Base-by-base conservation (phyloP, 2,329 filamentous ascomycete genomes). In the Monilinia laxa region DNA sequence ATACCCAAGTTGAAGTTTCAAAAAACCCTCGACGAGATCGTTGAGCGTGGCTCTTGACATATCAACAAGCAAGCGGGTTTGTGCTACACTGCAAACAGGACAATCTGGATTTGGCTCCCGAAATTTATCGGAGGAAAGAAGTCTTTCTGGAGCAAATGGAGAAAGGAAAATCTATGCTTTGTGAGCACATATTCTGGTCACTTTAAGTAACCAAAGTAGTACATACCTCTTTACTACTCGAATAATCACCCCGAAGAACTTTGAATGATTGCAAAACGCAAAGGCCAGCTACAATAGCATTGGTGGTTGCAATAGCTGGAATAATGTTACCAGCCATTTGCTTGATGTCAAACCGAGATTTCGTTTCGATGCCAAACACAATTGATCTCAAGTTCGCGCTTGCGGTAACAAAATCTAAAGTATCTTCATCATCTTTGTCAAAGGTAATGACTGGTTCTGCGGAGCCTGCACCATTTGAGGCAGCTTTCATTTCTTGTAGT, bases 301-400 rank as follows among this genome's bases (percentile, higher is more conserved):
- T 99, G 0, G 95, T 98, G 0, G 95, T 99, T 6, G 95, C 95
- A 76, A 99, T 99, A 2, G 95, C 95, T 1, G 95, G 95, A 69
- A 99, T 99, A 74, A 99, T 99, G 77, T 99, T 99, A 64, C 95
- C 95, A 4, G 95, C 95, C 94, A 98, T 99, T 79, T 99, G 91
- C 80, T 99, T 99, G 74, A 95, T 93, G 76, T 98, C 93, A 75
- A 98, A 99, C 68, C 96, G 92, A 28, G 93, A 96, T 77, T 92
- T 94, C 5, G 83, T 80, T 64, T 94, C 90, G 67, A 99, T 97
- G 66, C 88, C 90, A 75, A 99, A 99, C n/a, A 96, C 84, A 31
- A 86, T 83, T 0, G 94, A 95, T 55, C 95, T 87, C 31, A 99
- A 85, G 74, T 99, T 99, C 40, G 94, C 92, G 72, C 90, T 92